Evolutionary conservation across 306 rosid species (phyloP).

Genomic region (Medicago truncatula): DNA sequence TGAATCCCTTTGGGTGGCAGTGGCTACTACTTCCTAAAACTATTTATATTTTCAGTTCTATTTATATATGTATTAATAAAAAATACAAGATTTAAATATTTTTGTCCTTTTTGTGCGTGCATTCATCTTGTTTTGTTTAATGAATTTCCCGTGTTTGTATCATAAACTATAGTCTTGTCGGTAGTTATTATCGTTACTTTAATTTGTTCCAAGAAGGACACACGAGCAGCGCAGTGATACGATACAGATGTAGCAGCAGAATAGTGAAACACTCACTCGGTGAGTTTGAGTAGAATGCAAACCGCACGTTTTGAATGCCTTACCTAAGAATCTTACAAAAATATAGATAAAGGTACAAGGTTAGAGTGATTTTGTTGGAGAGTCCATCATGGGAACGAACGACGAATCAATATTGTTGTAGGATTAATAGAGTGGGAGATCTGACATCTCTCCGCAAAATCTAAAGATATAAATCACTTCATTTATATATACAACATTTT

Average conservation of each 20-base stretch:
- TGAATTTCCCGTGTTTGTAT: constrained; percentile 24
- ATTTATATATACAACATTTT: no score
- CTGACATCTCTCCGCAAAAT: no score
- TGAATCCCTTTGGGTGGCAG: constrained; percentile 68
- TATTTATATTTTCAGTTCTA: not conserved
- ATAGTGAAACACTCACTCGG: not conserved
- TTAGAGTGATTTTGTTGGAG: not conserved
- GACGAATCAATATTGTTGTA: no score
- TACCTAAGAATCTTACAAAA: not conserved
- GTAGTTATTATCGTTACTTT: constrained; percentile 66
- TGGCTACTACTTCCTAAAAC: constrained; percentile 42
- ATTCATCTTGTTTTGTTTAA: not conserved
- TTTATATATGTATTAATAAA: not conserved
- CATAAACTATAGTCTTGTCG: constrained; percentile 48
- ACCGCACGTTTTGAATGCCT: constrained; percentile 3
- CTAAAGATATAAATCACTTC: no score
- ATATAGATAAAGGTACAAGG: not conserved
- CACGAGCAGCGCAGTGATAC: not conserved
- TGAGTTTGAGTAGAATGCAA: not conserved
- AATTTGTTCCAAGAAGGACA: constrained; percentile 25
- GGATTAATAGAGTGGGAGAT: no score
- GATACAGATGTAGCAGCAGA: not conserved
- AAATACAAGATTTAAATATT: not conserved
- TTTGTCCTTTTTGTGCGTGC: not conserved
- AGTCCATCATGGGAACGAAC: no score